Evolutionary conservation across 1,284 basidiomycete species (phyloP), one percentile per base, ranked within the genome.

Genomic region (Ustilago trichophora): DNA sequence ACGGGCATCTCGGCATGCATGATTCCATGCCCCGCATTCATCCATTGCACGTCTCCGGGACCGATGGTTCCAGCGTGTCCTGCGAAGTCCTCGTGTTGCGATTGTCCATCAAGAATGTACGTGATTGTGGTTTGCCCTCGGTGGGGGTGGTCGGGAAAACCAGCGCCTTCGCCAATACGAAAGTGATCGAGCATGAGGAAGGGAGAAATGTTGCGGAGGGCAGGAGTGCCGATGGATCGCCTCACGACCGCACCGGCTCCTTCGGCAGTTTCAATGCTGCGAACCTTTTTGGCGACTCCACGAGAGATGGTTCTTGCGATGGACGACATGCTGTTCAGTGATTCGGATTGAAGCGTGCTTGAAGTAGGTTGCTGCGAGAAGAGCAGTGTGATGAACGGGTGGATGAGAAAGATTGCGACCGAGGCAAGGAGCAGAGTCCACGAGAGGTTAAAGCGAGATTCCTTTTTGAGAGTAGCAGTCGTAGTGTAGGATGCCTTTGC

Each of bases 171-270:
- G 3, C 15, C 87, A 50, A 85, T 80, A 84, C 87, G 88, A 60
- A 68, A 60, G 6, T 72, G 58, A 32, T 33, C 63, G 18, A 67
- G 56, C 90, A 96, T 90, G 50, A 98, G 85, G 85, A 97, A 97
- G 0, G 93, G 94, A 0, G 89, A 89, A 40, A 96, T 83, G 80
- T 93, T 96, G 51, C 88, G 85, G 19, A 98, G 85, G 38, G 82
- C 84, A 79, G 84, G 84, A 3, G 88, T 87, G 11, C 94, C 94
- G 71, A 98, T 96, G 24, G 90, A 91, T 38, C 95, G 86, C 57
- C 93, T 87, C n/a, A 98, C 94, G 38, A 85, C 84, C 6, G 91
- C 93, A 10, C 92, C 93, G 4, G 84, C 90, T n/a, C 93, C 93
- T 85, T 98, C 95, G 15, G 88, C 83, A 3, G 89, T 90, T 82